Base-by-base conservation (phyloP, 2,329 filamentous ascomycete genomes). In the Zymoseptoria brevis region DNA sequence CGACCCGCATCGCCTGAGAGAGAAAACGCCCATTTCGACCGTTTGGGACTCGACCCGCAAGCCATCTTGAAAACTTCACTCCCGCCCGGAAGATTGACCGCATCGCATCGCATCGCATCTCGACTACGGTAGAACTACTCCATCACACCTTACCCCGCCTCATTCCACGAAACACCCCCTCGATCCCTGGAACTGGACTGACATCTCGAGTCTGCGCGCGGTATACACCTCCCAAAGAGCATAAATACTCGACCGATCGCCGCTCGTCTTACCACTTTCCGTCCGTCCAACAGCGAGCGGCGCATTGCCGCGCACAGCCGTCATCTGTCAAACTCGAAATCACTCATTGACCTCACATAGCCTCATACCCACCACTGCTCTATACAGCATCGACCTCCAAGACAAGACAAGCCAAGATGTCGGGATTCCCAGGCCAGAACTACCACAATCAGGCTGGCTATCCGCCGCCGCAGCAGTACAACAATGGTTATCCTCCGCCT, bases 371-470 rank as follows among this genome's bases (percentile, higher is more conserved):
- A 45, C 16, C 35, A 45, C 11, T n/a, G 11, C 35, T 45, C 35
- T 45, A 45, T n/a, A 45, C 35, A 45, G 35, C 35, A 45, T n/a
- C 26, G 26, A 45, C 35, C 11, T 16, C 2, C 22, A 24, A 24
- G 22, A 24, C 22, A 24, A 24, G 22, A 13, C 35, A n/a, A n/a
- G n/a, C 55, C 50, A 55, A 50, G 55, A 71, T 71, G 68, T 68
- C 68, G 19, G 67, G 66, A 57, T 69, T 64, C 54, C 69, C 70
- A 19, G 70, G 70, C 55, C 69, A 71, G 62, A 66, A 64, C 52
- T 71, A 71, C 58, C 69, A 71, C 62, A 69, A 68, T 58, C 63
- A 68, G 29, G 63, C 68, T 55, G 66, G 66, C 29, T 62, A 62
- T 49, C 66, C 65, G 35, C 67, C 66, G 21, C 67, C 63, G 9